phyloP scores from a whole-genome alignment of 1,284 basidiomycete genomes.

The Stereum hirsutum region DNA sequence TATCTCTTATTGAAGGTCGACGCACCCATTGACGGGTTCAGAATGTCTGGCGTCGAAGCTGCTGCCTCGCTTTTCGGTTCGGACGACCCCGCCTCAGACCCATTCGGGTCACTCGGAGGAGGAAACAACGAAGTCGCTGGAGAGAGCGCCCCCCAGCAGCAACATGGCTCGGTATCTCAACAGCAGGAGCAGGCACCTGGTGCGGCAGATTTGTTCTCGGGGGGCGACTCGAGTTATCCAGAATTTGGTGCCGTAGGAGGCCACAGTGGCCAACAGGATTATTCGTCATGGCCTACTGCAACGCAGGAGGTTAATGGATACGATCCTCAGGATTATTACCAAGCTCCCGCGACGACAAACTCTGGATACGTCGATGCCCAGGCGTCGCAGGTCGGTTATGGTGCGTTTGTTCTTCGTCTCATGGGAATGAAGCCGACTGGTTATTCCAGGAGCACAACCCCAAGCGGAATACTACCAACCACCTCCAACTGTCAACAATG shows the following conservation, averaged over 20 bases:
- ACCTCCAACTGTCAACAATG: too few species aligned
- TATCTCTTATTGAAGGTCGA: too few species aligned
- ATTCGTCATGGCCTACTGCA: conserved; percentile 5
- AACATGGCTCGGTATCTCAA: too few species aligned
- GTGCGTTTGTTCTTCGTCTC: not conserved
- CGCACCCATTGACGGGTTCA: not conserved
- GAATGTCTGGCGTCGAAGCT: conserved; percentile 60
- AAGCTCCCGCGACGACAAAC: not conserved
- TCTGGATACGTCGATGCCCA: not conserved
- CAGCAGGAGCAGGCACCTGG: conserved; percentile 13
- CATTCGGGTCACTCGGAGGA: conserved; percentile 57
- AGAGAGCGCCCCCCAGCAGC: conserved; percentile 8
- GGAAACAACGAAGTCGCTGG: conserved; percentile 19
- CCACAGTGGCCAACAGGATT: not conserved
- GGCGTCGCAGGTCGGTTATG: conserved; percentile 11
- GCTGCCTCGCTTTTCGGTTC: conserved; percentile 70
- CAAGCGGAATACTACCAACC: too few species aligned
- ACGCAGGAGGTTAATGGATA: not conserved
- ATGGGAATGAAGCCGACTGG: too few species aligned
- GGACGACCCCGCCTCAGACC: conserved; percentile 49
- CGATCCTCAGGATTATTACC: conserved; percentile 3
- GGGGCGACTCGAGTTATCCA: conserved; percentile 7
- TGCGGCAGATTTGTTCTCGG: conserved; percentile 14
- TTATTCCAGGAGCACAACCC: too few species aligned
- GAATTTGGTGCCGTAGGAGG: not conserved